Evolutionary conservation across 2,329 filamentous ascomycete species (phyloP), one percentile per base, ranked within the genome.

Genomic region (Nannizziopsis arthrosporioides): DNA sequence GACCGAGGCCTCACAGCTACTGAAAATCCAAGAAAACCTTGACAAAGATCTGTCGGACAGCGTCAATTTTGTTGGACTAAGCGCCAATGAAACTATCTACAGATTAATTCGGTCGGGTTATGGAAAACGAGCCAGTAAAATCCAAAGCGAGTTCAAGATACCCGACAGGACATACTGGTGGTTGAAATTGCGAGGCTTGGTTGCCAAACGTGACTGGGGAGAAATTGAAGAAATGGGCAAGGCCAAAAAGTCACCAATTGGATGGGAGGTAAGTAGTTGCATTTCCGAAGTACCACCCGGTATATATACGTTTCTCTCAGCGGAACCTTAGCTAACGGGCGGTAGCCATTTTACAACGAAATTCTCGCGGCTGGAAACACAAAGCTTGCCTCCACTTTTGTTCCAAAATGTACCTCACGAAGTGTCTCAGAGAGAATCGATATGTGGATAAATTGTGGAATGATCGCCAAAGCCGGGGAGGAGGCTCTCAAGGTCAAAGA

Each of bases 361-460:
- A 80, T 85, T 22, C 72, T 96, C 0, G 81, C 84, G 41, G 92
- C 92, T 1, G 92, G 92, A 40, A 96, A 96, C 61, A 83, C 86
- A 4, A 84, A 89, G 52, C 74, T 94, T 12, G 92, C 92, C 1
- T 78, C 83, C 0, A 65, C 79, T 4, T 96, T 95, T 66, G 80
- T 96, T 44, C 81, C 86, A 2, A 96, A 96, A 66, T 95, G 89
- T 69, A 82, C 81, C 12, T 73, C 74, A 48, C 63, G 93, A 41
- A 75, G 81, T 39, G 72, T 77, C 1, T 75, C 78, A 2, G 84
- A 88, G 57, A 73, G 82, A 2, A 82, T 94, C 48, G 78, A 83
- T 56, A 95, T 98, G 90, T 98, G 89, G 76, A 81, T 94, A 58
- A 94, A 94, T 68, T 96, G 92, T 64, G 90, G 90, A 14, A 78